Conservation (phyloP, 768 basidiomycete species). For the Galerina sulciceps region DNA sequence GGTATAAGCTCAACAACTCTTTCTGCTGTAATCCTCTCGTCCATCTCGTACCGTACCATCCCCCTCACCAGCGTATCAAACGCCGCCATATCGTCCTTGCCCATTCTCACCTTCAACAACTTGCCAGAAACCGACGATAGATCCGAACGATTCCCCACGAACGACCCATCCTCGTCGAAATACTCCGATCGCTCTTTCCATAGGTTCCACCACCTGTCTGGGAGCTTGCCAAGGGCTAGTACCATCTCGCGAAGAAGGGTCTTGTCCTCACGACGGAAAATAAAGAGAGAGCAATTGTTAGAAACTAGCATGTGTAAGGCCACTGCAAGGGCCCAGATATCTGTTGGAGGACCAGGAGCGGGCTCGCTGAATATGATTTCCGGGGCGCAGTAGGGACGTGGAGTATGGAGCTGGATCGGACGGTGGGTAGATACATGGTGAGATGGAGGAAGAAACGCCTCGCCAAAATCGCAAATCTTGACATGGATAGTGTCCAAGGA, state of each 20-base stretch:
- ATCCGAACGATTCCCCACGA: neutral
- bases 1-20: conserved; percentile 14
- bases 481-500: neutral
- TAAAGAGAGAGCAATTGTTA: neutral
- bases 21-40: conserved; percentile 13
- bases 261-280: conserved; percentile 3
- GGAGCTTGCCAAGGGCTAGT: conserved; percentile 12
- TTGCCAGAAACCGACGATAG: neutral
- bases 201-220: conserved; percentile 12
- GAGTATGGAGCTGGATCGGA: too few species aligned
- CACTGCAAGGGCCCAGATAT: conserved; percentile 16
- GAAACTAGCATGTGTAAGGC: conserved; percentile 13
- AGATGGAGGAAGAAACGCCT: neutral
- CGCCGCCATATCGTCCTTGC: neutral
- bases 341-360: too few species aligned
- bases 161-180: conserved; percentile 14
- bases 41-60: conserved; percentile 16
- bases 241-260: conserved; percentile 15
- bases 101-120: conserved; percentile 1
- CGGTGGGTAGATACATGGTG: too few species aligned
- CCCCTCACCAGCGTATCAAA: conserved; percentile 8
- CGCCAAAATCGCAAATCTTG: neutral
- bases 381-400: too few species aligned
- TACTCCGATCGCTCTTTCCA: conserved; percentile 10
- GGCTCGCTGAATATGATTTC: too few species aligned